Evolutionary conservation across 495 filamentous ascomycete species (phyloP), one percentile per base, ranked within the genome.

Genomic region (Acidomyces sp.): DNA sequence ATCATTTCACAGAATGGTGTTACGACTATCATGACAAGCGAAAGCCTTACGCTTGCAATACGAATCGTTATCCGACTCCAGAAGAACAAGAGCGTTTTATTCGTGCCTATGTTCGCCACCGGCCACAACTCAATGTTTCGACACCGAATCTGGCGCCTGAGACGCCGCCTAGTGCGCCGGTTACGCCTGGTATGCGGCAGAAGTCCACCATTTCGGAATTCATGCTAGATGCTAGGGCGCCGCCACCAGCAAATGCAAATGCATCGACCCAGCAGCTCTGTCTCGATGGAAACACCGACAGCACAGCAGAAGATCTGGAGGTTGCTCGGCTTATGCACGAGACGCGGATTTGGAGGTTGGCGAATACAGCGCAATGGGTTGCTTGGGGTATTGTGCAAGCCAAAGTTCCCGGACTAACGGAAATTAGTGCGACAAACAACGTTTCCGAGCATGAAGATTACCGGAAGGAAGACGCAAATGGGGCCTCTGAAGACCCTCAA

Each of bases 1-100:
- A 99, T 59, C 90, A 99, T 58, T 99, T 96, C 61, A 75, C 76
- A 20, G 90, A 99, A 61, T 99, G 90, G 90, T 93, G 85, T 56
- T 92, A 95, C 64, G 83, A 99, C 57, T 99, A 99, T 56, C 86
- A 93, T 53, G 74, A 87, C 53, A 55, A 71, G 1, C 58, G 62
- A 15, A 57, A 49, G 6, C 66, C 86, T 2, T 77, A 78, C 63
- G 70, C 68, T 9, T 80, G 82, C 61, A 68, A 80, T 48, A 71
- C 71, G n/a, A 55, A 53, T 22, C 52, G 58, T 26, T 96, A 90
- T 56, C 92, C 92, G 0, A 87, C 70, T 0, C 64, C 67, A 0
- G 80, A 83, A 41, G 77, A 96, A 52, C 90, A 96, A 51, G 67
- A 66, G 32, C 79, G 77, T 33, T 96, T 95, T 60, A 67, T 99